A percentile compares a stretch with the other conserved stretches of the same genome.
These are phyloP conservation scores for Hypomyces rosellus DNA, from an alignment of 2,329 filamentous ascomycete species.

Conservation along the genomic window DNA sequence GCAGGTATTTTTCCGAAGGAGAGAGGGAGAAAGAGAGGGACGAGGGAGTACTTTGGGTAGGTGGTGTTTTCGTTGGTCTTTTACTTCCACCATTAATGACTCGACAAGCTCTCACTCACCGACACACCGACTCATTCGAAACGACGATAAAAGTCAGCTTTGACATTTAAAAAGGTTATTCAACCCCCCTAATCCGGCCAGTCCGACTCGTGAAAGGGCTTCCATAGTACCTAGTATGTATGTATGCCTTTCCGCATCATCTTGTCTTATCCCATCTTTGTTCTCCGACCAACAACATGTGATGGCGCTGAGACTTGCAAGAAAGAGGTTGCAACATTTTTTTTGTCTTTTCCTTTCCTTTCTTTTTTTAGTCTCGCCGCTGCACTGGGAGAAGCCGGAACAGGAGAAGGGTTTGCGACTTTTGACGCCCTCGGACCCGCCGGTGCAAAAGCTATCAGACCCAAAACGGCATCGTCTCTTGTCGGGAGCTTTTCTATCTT, in stretches of 20 bases:
- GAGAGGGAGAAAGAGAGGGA: too few species aligned
- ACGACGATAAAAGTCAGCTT: neutral
- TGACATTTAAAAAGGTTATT: neutral
- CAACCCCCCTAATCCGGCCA: slow-evolving; percentile 3
- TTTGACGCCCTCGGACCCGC: slow-evolving; percentile 9
- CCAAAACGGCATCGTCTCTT: slow-evolving; percentile 7
- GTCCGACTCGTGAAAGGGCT: slow-evolving; percentile 8
- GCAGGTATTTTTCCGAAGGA: too few species aligned
- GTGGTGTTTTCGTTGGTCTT: too few species aligned
- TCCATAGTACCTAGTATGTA: neutral
- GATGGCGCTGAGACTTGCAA: neutral
- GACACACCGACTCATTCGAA: neutral
- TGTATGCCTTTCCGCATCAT: too few species aligned
- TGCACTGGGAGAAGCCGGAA: slow-evolving; percentile 4
- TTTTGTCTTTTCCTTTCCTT: too few species aligned
- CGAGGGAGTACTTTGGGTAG: too few species aligned
- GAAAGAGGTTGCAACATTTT: neutral
- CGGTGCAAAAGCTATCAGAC: slow-evolving; percentile 5
- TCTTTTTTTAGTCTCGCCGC: neutral
- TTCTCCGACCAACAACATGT: neutral
- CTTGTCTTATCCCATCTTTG: neutral
- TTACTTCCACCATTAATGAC: neutral
- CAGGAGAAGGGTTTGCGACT: slow-evolving; percentile 3
- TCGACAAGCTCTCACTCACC: neutral
- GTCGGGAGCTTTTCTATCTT: neutral